Evolutionary conservation across 768 basidiomycete genomes (phyloP).

Genomic region (Hericium rajendrae): DNA sequence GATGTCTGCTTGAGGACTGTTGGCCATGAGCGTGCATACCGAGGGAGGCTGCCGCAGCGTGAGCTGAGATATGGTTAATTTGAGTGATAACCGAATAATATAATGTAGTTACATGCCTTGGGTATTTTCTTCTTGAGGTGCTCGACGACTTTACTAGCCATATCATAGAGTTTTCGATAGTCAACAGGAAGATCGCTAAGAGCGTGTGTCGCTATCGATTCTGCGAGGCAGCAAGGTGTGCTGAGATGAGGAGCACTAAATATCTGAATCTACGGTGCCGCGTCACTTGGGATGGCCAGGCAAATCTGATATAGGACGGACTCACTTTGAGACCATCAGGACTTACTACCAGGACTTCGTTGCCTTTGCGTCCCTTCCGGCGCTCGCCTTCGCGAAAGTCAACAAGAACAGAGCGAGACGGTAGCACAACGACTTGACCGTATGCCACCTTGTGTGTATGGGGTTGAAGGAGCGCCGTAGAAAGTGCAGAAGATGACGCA

Average conservation of each 20-base stretch:
- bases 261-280: constrained; percentile 29
- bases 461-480: constrained; percentile 19
- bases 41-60: constrained; percentile 26
- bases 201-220: constrained; percentile 28
- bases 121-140: constrained; percentile 46
- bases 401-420: constrained; percentile 39
- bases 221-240: constrained; percentile 38
- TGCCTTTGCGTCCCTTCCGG: constrained; percentile 33
- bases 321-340: constrained; percentile 30
- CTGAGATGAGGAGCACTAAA: constrained; percentile 42
- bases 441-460: constrained; percentile 38
- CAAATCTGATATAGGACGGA: too few relatives aligned
- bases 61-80: constrained; percentile 21
- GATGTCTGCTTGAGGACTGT: constrained; percentile 34
- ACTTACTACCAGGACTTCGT: constrained; percentile 36
- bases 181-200: constrained; percentile 28
- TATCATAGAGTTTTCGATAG: constrained; percentile 39
- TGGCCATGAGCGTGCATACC: constrained; percentile 40
- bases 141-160: constrained; percentile 33
- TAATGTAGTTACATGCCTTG: constrained; percentile 23
- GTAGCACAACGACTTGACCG: constrained; percentile 41
- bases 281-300: too few relatives aligned
- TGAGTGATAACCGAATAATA: too few relatives aligned
- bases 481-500: not conserved
- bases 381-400: constrained; percentile 50